Conservation (phyloP, 192 early-diverging fungal genomes). For the Phycomyces blakesleeanus region DNA sequence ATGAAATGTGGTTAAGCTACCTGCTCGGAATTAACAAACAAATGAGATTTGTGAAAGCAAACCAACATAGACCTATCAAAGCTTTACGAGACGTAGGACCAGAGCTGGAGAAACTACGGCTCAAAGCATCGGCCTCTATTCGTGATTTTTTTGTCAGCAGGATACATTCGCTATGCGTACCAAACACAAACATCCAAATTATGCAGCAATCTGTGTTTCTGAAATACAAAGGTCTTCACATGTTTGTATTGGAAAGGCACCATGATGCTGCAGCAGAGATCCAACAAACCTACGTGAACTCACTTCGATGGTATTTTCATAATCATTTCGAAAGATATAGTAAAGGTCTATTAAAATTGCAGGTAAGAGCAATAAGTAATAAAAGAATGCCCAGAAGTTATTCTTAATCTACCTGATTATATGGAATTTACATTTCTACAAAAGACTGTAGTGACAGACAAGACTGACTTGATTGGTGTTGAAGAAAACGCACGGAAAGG, state of each 20-base stretch:
- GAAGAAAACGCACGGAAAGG: conserved; percentile 76
- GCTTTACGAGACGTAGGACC: conserved; percentile 86
- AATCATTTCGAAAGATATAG: conserved; percentile 91
- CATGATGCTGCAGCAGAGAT: conserved; percentile 85
- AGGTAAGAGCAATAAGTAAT: conserved; percentile 49
- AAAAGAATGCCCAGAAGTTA: no score
- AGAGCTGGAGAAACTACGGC: conserved; percentile 84
- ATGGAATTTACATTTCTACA: not conserved
- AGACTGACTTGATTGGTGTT: conserved; percentile 78
- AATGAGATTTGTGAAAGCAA: conserved; percentile 75
- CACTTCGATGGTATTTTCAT: conserved; percentile 81
- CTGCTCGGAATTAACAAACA: conserved; percentile 85
- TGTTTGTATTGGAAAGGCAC: conserved; percentile 88
- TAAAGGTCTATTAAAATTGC: conserved; percentile 69
- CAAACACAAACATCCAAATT: conserved; percentile 91
- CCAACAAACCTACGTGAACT: conserved; percentile 78
- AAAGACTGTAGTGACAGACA: conserved; percentile 72
- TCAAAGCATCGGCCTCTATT: conserved; percentile 81
- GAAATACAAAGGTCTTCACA: conserved; percentile 89
- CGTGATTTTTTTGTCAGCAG: conserved; percentile 83
- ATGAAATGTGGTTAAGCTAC: conserved; percentile 84
- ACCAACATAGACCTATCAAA: conserved; percentile 70
- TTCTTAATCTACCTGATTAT: not conserved
- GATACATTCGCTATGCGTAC: conserved; percentile 81
- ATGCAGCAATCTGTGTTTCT: conserved; percentile 88